A percentile compares a stretch with the other conserved stretches of the same genome.
Conservation (phyloP, 768 basidiomycete genomes). For the Galerina sulciceps region DNA sequence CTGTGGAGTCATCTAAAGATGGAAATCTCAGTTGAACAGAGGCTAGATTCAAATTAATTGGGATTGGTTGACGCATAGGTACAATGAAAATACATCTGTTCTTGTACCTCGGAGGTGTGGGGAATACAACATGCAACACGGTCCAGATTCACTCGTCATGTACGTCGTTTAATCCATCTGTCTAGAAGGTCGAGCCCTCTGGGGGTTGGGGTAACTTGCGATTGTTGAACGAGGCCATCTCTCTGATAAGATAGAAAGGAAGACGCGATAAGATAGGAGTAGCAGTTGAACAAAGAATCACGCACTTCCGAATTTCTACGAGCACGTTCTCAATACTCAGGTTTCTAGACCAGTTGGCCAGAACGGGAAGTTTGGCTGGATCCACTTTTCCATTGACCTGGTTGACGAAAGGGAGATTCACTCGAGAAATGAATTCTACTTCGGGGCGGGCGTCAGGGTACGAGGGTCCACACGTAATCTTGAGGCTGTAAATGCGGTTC, state of each 20-base stretch:
- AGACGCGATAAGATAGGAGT: neutral
- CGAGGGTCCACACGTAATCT: constrained; percentile 77
- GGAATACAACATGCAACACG: too few species aligned
- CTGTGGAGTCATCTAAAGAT: too few species aligned
- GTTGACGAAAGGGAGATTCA: constrained; percentile 93
- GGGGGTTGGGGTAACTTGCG: constrained; percentile 94
- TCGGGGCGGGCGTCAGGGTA: constrained; percentile 83
- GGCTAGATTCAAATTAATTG: too few species aligned
- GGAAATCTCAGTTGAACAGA: too few species aligned
- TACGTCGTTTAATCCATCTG: neutral
- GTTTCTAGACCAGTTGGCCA: constrained; percentile 75
- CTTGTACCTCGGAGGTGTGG: too few species aligned
- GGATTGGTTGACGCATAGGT: too few species aligned
- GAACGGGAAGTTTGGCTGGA: constrained; percentile 66
- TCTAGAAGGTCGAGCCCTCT: constrained; percentile 77
- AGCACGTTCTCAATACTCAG: constrained; percentile 87
- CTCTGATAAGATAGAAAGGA: constrained; percentile 50
- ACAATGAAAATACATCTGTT: too few species aligned
- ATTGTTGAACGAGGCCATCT: constrained; percentile 93
- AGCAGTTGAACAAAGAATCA: constrained; percentile 13
- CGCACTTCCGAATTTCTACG: constrained; percentile 91
- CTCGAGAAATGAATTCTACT: constrained; percentile 85
- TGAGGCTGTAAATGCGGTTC: constrained; percentile 97
- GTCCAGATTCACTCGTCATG: too few species aligned
- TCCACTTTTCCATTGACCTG: constrained; percentile 80